Conservation (phyloP, 1,284 basidiomycete genomes). For the Phylloporus sp. region DNA sequence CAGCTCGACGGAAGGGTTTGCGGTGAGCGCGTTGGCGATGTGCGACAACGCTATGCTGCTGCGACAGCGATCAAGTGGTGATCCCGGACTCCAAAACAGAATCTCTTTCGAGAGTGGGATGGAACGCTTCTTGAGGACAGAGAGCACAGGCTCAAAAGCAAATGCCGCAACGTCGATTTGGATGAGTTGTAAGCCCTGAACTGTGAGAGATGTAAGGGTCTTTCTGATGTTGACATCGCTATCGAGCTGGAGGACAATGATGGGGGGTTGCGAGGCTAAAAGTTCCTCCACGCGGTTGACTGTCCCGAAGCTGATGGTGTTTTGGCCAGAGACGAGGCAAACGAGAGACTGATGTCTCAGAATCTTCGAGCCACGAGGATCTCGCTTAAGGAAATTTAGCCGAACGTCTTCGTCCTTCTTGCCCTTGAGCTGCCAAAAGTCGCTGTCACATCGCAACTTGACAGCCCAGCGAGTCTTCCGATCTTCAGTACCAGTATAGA, state of each 20-base stretch:
- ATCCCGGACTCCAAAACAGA: conserved; percentile 48
- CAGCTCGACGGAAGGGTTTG: conserved; percentile 45
- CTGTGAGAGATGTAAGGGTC: conserved; percentile 42
- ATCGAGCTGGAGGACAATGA: conserved; percentile 56
- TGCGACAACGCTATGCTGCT: conserved; percentile 28
- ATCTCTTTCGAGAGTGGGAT: conserved; percentile 53
- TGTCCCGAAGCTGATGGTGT: conserved; percentile 55
- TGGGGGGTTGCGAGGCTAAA: conserved; percentile 48
- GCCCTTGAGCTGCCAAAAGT: conserved; percentile 45
- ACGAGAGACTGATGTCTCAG: conserved; percentile 55
- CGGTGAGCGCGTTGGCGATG: conserved; percentile 38
- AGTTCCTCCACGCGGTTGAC: conserved; percentile 58
- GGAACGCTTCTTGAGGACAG: conserved; percentile 43
- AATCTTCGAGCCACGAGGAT: conserved; percentile 41
- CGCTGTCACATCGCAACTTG: conserved; percentile 42
- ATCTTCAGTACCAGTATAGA: conserved; percentile 41
- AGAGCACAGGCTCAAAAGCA: conserved; percentile 61
- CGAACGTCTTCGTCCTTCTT: conserved; percentile 32
- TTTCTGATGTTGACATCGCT: conserved; percentile 41
- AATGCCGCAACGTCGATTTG: conserved; percentile 61
- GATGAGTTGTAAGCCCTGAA: conserved; percentile 46
- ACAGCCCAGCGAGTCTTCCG: conserved; percentile 53
- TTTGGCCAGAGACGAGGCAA: conserved; percentile 51
- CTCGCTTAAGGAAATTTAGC: conserved; percentile 40
- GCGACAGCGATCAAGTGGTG: background rate